Base-by-base conservation (phyloP, 1,284 basidiomycete genomes). In the Retiboletus flavoniger region DNA sequence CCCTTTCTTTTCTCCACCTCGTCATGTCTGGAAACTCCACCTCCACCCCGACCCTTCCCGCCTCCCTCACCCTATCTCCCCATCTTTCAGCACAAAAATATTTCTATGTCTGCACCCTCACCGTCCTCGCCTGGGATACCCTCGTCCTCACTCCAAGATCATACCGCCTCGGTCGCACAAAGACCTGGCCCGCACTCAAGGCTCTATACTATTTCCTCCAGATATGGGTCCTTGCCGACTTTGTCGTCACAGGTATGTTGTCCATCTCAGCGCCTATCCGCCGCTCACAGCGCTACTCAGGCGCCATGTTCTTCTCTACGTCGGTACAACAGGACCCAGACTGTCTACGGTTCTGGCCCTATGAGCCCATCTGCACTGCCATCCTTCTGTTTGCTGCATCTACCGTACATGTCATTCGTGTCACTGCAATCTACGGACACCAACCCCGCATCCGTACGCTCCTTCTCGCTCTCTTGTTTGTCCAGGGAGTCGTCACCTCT, bases 41-140 rank as follows among this genome's bases (percentile, higher is more conserved):
- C 4, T 67, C 44, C 40, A 59, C 41, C 60, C 55, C 66, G 38
- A 24, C 64, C 14, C 72, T 85, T 21, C 82, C 83, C 5, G 62
- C 72, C 34, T 87, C 83, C 32, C 82, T 89, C 64, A 74, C 84
- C 61, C 80, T 91, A 5, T 79, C 88, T 0, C 78, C 89, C 1
- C 89, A 89, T 67, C 77, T 91, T 29, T 83, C 81, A 36, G 89
- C 89, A 0, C 89, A 91, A 77, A 91, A 91, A 71, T 92, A 91
- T 64, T 91, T 91, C 70, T 82, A 88, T 50, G 89, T 91, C 55
- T 92, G 89, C 74, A 89, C 89, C 0, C 80, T 92, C 55, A 92
- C 89, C 47, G 87, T 92, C 51, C 87, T 89, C 0, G 89, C 89
- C 10, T 91, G 89, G 89, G 89, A 92, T 63, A 85, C 89, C 32